phyloP scores from a whole-genome alignment of 345 rosid species.

The Salix udensis region DNA sequence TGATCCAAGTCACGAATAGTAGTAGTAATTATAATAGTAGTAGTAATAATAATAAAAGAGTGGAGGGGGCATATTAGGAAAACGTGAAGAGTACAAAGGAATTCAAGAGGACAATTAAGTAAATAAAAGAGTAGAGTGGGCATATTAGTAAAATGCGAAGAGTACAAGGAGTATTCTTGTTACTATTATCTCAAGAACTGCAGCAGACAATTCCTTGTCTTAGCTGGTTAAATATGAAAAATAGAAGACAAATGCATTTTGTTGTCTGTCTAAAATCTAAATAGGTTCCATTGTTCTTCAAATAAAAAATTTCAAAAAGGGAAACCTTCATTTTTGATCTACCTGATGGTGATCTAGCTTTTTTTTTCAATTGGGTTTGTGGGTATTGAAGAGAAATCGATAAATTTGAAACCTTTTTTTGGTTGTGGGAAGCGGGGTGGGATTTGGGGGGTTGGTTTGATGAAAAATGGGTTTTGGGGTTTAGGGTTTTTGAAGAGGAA shows the following conservation, averaged over 20 bases:
- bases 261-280: neutral
- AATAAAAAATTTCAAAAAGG: neutral
- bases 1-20: too few relatives aligned
- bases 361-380: conserved; percentile 8
- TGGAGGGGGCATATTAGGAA: too few relatives aligned
- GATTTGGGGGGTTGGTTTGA: conserved; percentile 22
- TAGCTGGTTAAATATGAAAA: neutral
- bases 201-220: conserved; percentile 24
- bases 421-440: conserved; percentile 2
- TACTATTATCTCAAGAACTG: neutral
- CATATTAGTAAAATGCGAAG: neutral
- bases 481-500: conserved; percentile 27
- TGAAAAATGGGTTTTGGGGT: conserved; percentile 27
- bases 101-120: too few relatives aligned
- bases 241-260: neutral
- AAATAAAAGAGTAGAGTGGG: neutral
- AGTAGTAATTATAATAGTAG: too few relatives aligned
- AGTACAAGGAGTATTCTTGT: neutral
- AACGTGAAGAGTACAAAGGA: too few relatives aligned
- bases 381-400: conserved; percentile 13
- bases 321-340: conserved; percentile 11
- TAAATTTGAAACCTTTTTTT: conserved; percentile 6
- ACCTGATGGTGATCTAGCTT: conserved; percentile 8
- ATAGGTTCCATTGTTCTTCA: neutral
- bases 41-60: too few relatives aligned